Percentiles rank a stretch among this genome's conserved stretches.
Evolutionary conservation across 257 asterid species (phyloP).

Genomic region (Solanum chmielewskii): DNA sequence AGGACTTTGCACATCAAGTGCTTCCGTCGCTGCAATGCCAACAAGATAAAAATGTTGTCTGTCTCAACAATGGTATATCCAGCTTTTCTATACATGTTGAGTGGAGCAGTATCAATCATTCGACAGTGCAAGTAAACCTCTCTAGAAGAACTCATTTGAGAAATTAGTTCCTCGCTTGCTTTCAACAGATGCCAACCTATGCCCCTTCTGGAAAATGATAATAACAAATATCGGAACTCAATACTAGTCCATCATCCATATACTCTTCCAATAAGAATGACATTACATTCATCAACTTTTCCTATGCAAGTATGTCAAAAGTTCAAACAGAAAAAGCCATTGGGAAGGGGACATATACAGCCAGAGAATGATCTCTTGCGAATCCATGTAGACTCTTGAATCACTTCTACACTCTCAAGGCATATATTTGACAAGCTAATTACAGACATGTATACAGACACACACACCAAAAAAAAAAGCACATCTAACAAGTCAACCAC

Average conservation of each 20-base stretch:
- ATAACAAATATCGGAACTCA: background rate
- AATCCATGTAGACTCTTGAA: background rate
- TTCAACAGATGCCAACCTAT: constrained; percentile 86
- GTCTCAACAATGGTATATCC: constrained; percentile 68
- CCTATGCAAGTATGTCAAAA: background rate
- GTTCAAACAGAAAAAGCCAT: background rate
- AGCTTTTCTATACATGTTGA: constrained; percentile 72
- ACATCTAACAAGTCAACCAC: background rate
- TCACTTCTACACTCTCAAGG: background rate
- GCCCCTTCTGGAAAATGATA: constrained; percentile 60
- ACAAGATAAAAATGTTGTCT: constrained; percentile 63
- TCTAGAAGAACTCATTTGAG: constrained; percentile 56
- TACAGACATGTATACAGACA: background rate
- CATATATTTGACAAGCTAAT: background rate
- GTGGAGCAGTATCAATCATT: constrained; percentile 73
- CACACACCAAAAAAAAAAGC: background rate
- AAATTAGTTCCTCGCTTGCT: constrained; percentile 78
- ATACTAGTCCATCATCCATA: background rate
- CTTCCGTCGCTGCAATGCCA: constrained; percentile 79
- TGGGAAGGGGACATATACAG: background rate
- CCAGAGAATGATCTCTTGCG: background rate
- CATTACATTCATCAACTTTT: background rate
- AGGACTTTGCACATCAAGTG: constrained; percentile 80
- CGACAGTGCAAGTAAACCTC: constrained; percentile 89
- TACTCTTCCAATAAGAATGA: background rate